Evolutionary conservation across 1,284 basidiomycete genomes (phyloP), one percentile per base, ranked within the genome.

Genomic region (Blastosporella zonata): DNA sequence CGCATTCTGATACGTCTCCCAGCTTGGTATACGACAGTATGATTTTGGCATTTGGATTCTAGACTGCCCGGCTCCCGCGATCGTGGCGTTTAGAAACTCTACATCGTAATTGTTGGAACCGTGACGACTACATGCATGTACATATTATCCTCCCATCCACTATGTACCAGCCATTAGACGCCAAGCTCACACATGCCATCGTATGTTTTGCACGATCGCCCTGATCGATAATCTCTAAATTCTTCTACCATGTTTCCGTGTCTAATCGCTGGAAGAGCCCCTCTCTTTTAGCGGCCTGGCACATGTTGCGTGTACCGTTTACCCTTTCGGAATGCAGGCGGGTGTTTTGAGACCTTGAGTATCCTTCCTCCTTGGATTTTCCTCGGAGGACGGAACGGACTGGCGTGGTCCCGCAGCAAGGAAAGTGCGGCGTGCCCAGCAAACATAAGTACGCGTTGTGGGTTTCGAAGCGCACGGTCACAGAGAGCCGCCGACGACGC

Each of bases 61-160:
- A 44, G 15, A 20, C 2, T 15, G 2, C 8, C 27, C 21, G 9
- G n/a, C 3, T 2, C 28, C 6, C 28, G 3, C 28, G 20, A 48
- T 37, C 21, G 35, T 43, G 40, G 33, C 21, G 40, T 43, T 43
- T 35, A 36, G 27, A n/a, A n/a, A n/a, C n/a, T n/a, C n/a, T n/a
- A n/a, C n/a, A 27, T 27, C 25, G 25, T 20, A 25, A 21, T 46
- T 5, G 28, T 43, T 25, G 13, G 29, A 31, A 22, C 6, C 21
- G 37, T 25, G 37, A 23, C 39, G 25, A 41, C 23, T 15, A 25
- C 39, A 39, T 41, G 23, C 20, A 41, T 15, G n/a, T 39, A 39
- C 37, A 28, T 41, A 15, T 23, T 7, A 28, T 18, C 13, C 4
- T 13, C 13, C 6, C 29, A 31, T 7, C 29, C 8, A 31, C 13